These are phyloP conservation scores for Nicotiana tabacum DNA, from an alignment of 257 asterid genomes.

Conservation along the genomic window DNA sequence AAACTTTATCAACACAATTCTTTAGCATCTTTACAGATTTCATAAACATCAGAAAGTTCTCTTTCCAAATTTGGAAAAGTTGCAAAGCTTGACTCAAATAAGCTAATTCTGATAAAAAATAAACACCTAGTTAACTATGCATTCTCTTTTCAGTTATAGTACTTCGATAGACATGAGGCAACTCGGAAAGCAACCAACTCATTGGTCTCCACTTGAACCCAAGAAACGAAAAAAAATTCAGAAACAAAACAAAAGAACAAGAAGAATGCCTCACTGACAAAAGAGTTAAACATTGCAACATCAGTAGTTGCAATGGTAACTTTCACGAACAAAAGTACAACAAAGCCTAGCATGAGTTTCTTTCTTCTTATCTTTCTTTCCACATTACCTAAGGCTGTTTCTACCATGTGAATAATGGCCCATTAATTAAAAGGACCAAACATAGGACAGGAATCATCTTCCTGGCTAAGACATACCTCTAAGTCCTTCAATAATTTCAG, in stretches of 20 bases:
- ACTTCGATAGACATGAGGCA: background rate
- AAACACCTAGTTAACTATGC: background rate
- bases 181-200: background rate
- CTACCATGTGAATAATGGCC: background rate
- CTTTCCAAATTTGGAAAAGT: background rate
- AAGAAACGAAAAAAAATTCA: background rate
- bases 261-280: background rate
- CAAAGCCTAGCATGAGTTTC: background rate
- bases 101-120: background rate
- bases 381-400: background rate
- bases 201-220: conserved; percentile 3
- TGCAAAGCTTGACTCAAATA: background rate
- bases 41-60: background rate
- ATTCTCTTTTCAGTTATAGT: background rate
- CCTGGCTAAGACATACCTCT: conserved; percentile 45
- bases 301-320: background rate
- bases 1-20: background rate
- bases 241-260: background rate
- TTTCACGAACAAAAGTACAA: background rate
- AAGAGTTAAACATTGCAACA: background rate
- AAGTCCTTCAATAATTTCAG: conserved; percentile 55
- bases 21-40: background rate
- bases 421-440: background rate
- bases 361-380: background rate
- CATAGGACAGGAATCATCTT: conserved; percentile 9